A percentile compares a stretch with the other conserved stretches of the same genome.
phyloP scores from a whole-genome alignment of 2,329 filamentous ascomycete genomes.

The Phaeosphaeriaceae sp. region DNA sequence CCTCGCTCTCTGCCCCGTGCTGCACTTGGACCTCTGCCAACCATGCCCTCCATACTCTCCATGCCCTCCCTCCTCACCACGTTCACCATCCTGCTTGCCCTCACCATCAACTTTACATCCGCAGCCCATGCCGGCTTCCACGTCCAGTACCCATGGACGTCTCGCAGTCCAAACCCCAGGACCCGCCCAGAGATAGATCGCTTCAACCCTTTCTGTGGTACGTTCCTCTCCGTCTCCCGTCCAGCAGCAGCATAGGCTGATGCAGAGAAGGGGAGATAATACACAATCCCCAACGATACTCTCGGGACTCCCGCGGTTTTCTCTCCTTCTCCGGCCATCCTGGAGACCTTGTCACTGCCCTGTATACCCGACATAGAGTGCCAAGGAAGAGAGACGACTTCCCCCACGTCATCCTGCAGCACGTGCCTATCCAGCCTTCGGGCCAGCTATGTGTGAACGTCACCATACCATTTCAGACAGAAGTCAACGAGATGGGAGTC shows the following conservation, averaged over 20 bases:
- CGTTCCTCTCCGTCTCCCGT: neutral
- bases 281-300: conserved; percentile 10
- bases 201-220: conserved; percentile 14
- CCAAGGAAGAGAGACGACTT: conserved; percentile 13
- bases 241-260: too few relatives aligned
- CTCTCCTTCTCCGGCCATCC: conserved; percentile 13
- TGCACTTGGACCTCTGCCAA: too few relatives aligned
- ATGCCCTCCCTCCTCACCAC: too few relatives aligned
- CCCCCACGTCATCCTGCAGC: conserved; percentile 2
- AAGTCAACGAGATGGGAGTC: conserved; percentile 10
- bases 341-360: conserved; percentile 11
- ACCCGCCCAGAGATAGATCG: conserved; percentile 9
- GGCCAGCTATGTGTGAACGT: conserved; percentile 15
- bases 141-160: conserved; percentile 12
- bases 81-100: conserved; percentile 4
- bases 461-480: conserved; percentile 9
- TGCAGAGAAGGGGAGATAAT: conserved; percentile 8
- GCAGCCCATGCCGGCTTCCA: conserved; percentile 14
- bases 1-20: too few relatives aligned
- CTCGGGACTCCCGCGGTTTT: conserved; percentile 7
- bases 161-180: conserved; percentile 6
- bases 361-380: conserved; percentile 9
- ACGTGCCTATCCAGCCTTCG: conserved; percentile 12
- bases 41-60: too few relatives aligned
- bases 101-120: conserved; percentile 4